These are phyloP conservation scores for Trametes meyenii DNA, from an alignment of 768 basidiomycete species.

Conservation along the genomic window DNA sequence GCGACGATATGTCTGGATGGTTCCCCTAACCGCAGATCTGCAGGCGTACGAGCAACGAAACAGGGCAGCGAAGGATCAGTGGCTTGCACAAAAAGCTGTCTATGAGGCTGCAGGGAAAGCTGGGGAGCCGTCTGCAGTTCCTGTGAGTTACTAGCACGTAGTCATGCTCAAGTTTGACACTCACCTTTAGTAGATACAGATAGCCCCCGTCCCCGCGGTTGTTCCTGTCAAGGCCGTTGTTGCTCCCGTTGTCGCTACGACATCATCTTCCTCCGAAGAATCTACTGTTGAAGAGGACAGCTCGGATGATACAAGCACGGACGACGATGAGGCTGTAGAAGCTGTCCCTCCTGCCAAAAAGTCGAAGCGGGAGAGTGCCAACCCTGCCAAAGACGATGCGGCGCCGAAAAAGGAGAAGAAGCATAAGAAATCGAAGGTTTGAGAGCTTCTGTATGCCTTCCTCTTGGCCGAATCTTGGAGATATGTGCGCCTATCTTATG, in stretches of 20 bases:
- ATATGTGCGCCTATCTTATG: not conserved
- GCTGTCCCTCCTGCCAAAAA: constrained; percentile 31
- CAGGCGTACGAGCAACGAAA: constrained; percentile 60
- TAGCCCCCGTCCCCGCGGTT: constrained; percentile 6
- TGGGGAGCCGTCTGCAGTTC: constrained; percentile 48
- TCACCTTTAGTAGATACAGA: not conserved
- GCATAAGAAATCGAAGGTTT: constrained; percentile 43
- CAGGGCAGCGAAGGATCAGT: constrained; percentile 61
- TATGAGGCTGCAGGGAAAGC: constrained; percentile 59
- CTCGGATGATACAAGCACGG: constrained; percentile 29
- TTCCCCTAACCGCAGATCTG: not conserved
- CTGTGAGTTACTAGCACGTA: constrained; percentile 24
- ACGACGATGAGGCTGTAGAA: constrained; percentile 38
- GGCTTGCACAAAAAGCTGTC: constrained; percentile 62
- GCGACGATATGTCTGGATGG: not conserved
- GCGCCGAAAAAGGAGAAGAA: constrained; percentile 45
- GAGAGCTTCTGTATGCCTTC: not conserved
- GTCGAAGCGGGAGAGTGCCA: constrained; percentile 27
- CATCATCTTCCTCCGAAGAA: constrained; percentile 19
- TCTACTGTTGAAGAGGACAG: constrained; percentile 37
- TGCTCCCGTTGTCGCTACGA: constrained; percentile 3
- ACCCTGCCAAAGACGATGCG: constrained; percentile 30
- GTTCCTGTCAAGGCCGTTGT: constrained; percentile 2
- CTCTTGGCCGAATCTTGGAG: not conserved
- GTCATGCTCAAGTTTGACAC: not conserved